Conservation (phyloP, 495 filamentous ascomycete species). For the Penicillium desertorum region DNA sequence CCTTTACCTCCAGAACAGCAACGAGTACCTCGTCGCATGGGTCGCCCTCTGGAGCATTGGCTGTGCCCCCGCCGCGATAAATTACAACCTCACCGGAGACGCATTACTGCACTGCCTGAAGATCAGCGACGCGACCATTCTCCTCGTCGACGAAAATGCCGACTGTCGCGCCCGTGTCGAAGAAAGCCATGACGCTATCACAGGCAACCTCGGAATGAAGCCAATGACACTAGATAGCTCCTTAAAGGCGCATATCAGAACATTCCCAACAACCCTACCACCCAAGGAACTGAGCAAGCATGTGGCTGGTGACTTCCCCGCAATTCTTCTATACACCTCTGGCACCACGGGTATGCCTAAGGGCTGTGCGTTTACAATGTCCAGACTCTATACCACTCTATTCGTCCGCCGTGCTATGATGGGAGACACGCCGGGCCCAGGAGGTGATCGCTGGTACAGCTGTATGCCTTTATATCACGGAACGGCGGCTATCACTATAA, state of each 20-base stretch:
- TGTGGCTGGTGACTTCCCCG: slow-evolving; percentile 50
- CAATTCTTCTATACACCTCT: slow-evolving; percentile 68
- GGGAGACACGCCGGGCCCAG: slow-evolving; percentile 37
- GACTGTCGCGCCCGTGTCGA: slow-evolving; percentile 56
- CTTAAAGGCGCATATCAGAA: slow-evolving; percentile 48
- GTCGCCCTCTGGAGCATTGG: slow-evolving; percentile 63
- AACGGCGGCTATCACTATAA: slow-evolving; percentile 60
- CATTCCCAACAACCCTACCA: slow-evolving; percentile 48
- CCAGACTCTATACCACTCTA: slow-evolving; percentile 33
- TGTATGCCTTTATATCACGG: slow-evolving; percentile 85
- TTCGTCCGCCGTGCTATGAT: slow-evolving; percentile 28
- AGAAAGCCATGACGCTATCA: slow-evolving; percentile 47
- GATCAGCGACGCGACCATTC: slow-evolving; percentile 55
- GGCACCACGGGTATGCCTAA: slow-evolving; percentile 69
- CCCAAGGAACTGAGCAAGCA: slow-evolving; percentile 33
- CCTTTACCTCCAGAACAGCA: slow-evolving; percentile 67
- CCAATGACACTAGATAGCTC: slow-evolving; percentile 51
- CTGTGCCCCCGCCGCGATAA: slow-evolving; percentile 68
- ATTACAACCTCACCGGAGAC: slow-evolving; percentile 66
- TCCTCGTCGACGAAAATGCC: slow-evolving; percentile 65
- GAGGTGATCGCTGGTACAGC: slow-evolving; percentile 65
- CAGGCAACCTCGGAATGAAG: slow-evolving; percentile 52
- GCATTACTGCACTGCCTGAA: slow-evolving; percentile 69
- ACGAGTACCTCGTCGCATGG: slow-evolving; percentile 67
- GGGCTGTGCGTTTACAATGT: slow-evolving; percentile 54